Base-by-base conservation (phyloP, 768 basidiomycete genomes). In the Lanmaoa pseudosensibilis region DNA sequence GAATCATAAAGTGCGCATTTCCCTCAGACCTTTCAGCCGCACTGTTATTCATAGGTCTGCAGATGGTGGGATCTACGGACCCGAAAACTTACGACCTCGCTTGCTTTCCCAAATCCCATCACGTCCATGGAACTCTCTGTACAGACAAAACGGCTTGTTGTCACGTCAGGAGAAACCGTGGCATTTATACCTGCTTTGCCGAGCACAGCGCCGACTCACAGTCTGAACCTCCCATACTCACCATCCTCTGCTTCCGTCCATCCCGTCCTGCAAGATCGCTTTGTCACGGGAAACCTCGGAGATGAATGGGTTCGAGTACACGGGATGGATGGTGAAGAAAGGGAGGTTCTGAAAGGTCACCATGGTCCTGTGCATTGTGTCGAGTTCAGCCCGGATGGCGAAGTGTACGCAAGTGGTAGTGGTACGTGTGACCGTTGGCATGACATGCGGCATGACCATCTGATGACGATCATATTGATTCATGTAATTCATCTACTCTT, bases 301-400 rank as follows among this genome's bases (percentile, higher is more conserved):
- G 97, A 99, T 71, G 94, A 98, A 65, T 98, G 97, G 97, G 94
- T 99, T 44, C 82, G 96, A 36, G 85, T 98, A 32, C 94, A 98
- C 69, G 89, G 88, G 16, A 85, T 95, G 67, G 83, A 89, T 33
- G 97, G 96, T 2, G 86, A 88, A 71, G 95, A 99, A 75, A 75
- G 83, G 60, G 96, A 98, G 55, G 83, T 97, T 32, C 80, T 94
- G 55, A 96, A 97, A 73, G 96, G 96, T 5, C 97, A 98, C 67
- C 97, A 98, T 69, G 97, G 96, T 23, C 95, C 96, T 19, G 95
- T 98, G 18, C 94, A 96, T 65, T 92, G 91, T 52, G 88, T 96
- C 46, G 88, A 91, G 65, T 96, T 88, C 73, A 92, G 90, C 68
- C 96, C 96, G 1, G 96, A 98, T 69, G 96, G 96, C 23, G 97